Evolutionary conservation across 345 rosid species (phyloP), one percentile per base, ranked within the genome.

Genomic region (Moricandia arvensis): DNA sequence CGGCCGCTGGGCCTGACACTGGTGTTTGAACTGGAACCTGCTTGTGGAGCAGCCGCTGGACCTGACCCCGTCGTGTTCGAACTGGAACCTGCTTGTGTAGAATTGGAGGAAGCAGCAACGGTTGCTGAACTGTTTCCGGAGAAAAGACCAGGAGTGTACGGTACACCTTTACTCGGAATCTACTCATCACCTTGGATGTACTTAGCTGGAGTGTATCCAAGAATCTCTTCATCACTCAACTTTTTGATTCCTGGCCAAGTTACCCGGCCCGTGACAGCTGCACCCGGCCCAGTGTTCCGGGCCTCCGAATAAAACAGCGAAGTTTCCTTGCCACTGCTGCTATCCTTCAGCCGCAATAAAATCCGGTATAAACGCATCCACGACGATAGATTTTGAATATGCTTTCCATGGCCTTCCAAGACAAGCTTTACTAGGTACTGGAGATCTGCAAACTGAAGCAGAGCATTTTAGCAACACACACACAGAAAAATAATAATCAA

Each of bases 331-430:
- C 97, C 97, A 91, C 1, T 84, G 83, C 12, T 60, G 29, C 96
- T 96, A 93, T 2, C 98, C 98, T 7, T 83, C 79, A 0, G 91
- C 84, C 5, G 82, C 27, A 33, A 94, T 75, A 55, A 91, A 7
- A 35, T 82, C 86, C 0, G 86, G 91, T 7, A 94, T 86, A 72
- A n/a, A 87, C 0, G 89, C 71, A 37, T 89, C 87, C 87, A 94
- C 84, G 60, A 90, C 73, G 37, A 91, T 79, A 11, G 96, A 83
- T 34, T 85, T 86, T 0, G 97, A 87, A 74, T 37, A 84, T 4
- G 62, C 53, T 54, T 87, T 87, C 90, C 89, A 83, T 7, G 96
- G 98, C 9, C 97, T 84, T 26, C 93, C 97, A 0, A 91, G 88
- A 77, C 80, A 93, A 0, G 91, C 51, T 63, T 77, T 84, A 75